Percentiles rank a stretch among this genome's conserved stretches.
Conservation (phyloP, 2,329 filamentous ascomycete species). For the Cladosporium sp. region DNA sequence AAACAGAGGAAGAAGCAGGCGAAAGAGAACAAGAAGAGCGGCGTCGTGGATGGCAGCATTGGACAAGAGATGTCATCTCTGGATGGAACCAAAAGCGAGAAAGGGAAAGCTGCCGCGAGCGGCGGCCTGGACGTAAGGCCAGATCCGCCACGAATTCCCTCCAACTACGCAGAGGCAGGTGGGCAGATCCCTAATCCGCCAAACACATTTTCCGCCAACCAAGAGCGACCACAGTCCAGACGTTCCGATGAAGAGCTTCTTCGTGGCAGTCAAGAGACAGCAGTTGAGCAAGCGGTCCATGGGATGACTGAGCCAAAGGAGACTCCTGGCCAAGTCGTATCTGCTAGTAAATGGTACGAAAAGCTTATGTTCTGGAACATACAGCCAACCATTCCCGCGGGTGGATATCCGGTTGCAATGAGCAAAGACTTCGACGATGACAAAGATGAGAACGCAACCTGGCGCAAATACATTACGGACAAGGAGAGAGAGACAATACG, state of each 20-base stretch:
- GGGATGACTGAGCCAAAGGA: conserved; percentile 6
- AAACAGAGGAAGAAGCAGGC: conserved; percentile 54
- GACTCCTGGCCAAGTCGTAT: conserved; percentile 14
- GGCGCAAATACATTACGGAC: conserved; percentile 78
- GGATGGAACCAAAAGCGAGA: conserved; percentile 1
- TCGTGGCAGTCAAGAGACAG: conserved; percentile 16
- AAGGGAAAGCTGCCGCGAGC: background rate
- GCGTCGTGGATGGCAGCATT: background rate
- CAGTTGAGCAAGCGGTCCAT: conserved; percentile 1
- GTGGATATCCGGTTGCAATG: conserved; percentile 62
- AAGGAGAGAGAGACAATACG: conserved; percentile 85
- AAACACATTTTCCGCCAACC: background rate
- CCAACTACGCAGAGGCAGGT: conserved; percentile 28
- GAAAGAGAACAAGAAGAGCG: conserved; percentile 49
- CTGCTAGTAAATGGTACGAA: conserved; percentile 32
- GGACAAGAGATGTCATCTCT: conserved; percentile 37
- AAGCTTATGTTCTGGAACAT: conserved; percentile 36
- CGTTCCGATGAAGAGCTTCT: conserved; percentile 3
- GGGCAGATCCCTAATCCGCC: background rate
- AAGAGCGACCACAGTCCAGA: background rate
- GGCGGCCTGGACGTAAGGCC: background rate
- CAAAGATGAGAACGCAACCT: conserved; percentile 64
- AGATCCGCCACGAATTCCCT: conserved; percentile 15
- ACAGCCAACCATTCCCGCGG: conserved; percentile 26
- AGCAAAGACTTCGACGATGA: conserved; percentile 11